Base-by-base conservation (phyloP, 352 stramenopile species). In the Globisporangium uncinulatum region DNA sequence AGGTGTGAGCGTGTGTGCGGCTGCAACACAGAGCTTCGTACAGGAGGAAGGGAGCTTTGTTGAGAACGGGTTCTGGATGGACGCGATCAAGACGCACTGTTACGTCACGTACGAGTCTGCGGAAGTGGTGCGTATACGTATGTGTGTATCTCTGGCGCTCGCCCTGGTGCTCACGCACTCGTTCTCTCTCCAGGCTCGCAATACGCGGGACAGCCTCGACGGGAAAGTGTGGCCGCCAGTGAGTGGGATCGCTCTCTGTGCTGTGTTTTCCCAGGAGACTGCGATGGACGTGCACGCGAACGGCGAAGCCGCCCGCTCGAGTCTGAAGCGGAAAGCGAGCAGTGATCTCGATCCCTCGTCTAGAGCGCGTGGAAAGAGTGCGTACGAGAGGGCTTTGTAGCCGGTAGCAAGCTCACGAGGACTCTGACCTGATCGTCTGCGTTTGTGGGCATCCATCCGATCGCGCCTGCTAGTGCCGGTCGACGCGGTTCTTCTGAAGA, bases 11-110 rank as follows among this genome's bases (percentile, higher is more conserved):
- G 34, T 39, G 34, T 13, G 34, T 39, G 34, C 32, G 34, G 34
- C 34, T 6, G 6, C 34, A 13, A 21, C 36, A 17, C 43, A 90
- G 80, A 55, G 59, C 42, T 69, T 87, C 31, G 69, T 91, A 31
- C 81, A 89, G 63, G 64, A 83, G 36, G 44, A 67, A 45, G 74
- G 75, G 2, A 7, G 54, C 14, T 88, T 85, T 62, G 75, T 92
- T 29, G 76, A 89, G 20, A 67, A 75, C 51, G 85, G 83, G 0
- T 92, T 95, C 59, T 95, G 85, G 85, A 95, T 95, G 77, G 79
- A 95, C 68, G 54, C 56, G 54, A 95, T 95, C 62, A 95, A 95
- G 67, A 94, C 83, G 0, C 83, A 94, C 60, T 95, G 83, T 66
- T 95, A 82, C 54, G 83, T 92, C 56, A 92, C 85, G 32, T 93